These are phyloP conservation scores for Trichophyton rubrum DNA, from an alignment of 2,329 filamentous ascomycete genomes.

Conservation along the genomic window DNA sequence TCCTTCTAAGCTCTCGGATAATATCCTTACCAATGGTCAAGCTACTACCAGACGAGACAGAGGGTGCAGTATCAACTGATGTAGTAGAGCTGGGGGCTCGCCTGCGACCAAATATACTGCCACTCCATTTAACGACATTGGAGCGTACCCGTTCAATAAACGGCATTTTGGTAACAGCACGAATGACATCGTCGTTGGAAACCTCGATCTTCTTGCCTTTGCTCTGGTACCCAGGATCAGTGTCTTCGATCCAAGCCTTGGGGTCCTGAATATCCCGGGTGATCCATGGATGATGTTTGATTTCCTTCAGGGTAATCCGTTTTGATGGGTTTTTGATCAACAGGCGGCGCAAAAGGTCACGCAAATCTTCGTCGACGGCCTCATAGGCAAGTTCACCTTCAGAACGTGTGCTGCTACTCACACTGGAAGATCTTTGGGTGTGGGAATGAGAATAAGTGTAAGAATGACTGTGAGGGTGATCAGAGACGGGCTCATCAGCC, in stretches of 20 bases:
- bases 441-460: constrained; percentile 17
- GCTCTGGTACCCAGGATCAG: constrained; percentile 66
- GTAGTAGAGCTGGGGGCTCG: constrained; percentile 44
- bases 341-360: constrained; percentile 66
- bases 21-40: constrained; percentile 44
- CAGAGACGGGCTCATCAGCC: constrained; percentile 18
- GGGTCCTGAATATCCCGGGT: constrained; percentile 63
- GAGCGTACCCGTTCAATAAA: constrained; percentile 76
- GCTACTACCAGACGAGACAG: constrained; percentile 42
- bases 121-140: constrained; percentile 55
- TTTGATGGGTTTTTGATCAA: constrained; percentile 80
- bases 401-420: constrained; percentile 49
- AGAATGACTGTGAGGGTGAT: constrained; percentile 24
- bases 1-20: constrained; percentile 35
- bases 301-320: constrained; percentile 78
- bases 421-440: constrained; percentile 37
- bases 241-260: constrained; percentile 80
- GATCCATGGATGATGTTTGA: constrained; percentile 91
- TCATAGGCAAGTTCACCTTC: constrained; percentile 76
- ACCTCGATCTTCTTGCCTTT: constrained; percentile 82
- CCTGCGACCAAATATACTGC: constrained; percentile 40
- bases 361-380: constrained; percentile 64
- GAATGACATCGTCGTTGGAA: constrained; percentile 77
- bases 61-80: constrained; percentile 43
- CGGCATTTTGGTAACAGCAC: constrained; percentile 78